Evolutionary conservation across 192 early-diverging fungal species (phyloP).

Genomic region (Coemansia sp.): DNA sequence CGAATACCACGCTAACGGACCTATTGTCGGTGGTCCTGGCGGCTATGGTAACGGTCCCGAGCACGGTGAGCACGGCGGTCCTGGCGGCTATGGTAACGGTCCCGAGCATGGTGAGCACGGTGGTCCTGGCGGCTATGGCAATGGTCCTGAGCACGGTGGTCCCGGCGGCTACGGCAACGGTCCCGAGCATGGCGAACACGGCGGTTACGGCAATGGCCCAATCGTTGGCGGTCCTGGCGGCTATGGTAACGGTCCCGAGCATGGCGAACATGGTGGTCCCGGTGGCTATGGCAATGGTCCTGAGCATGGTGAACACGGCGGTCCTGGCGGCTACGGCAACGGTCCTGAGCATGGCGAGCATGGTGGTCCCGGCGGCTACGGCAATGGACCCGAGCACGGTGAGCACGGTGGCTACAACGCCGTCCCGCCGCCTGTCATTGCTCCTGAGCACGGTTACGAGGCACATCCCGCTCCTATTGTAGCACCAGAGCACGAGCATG

Average conservation of each 20-base stretch:
- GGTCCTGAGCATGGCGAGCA: conserved; percentile 2
- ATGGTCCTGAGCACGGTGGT: conserved; percentile 7
- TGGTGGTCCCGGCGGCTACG: background rate
- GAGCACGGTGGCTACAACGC: background rate
- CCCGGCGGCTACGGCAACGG: conserved; percentile 4
- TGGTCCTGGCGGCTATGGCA: background rate
- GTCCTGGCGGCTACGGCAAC: conserved; percentile 2
- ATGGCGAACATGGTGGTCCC: conserved; percentile 2
- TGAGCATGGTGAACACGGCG: background rate
- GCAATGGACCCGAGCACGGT: background rate
- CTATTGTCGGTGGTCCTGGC: background rate
- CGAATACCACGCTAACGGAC: background rate
- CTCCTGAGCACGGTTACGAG: conserved; percentile 3
- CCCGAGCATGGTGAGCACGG: conserved; percentile 2
- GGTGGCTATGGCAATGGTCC: conserved; percentile 4
- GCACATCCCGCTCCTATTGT: background rate
- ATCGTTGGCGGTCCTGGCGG: background rate
- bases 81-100: background rate
- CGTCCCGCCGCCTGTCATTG: background rate
- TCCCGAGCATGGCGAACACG: background rate
- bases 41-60: background rate
- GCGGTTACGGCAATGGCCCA: too few relatives aligned
- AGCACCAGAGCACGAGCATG: conserved; percentile 1
- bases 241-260: conserved; percentile 4
- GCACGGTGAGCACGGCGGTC: conserved; percentile 1